phyloP scores from a whole-genome alignment of 1,284 basidiomycete species.

The Taiwanofungus camphoratus region DNA sequence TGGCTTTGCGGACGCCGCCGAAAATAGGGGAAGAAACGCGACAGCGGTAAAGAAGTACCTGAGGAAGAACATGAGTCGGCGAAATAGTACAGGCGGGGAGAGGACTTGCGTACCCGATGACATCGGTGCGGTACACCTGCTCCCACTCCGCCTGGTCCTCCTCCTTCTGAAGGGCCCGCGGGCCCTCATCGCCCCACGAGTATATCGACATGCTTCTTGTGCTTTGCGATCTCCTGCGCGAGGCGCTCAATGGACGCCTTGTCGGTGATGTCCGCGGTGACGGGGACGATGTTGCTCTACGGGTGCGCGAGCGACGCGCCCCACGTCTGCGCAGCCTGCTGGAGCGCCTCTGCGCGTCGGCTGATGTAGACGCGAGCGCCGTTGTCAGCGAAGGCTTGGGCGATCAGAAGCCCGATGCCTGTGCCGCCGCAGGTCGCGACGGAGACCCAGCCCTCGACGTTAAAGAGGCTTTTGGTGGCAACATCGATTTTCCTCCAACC shows the following conservation, averaged over 20 bases:
- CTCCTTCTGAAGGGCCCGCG: slow-evolving; percentile 24
- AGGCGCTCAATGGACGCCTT: slow-evolving; percentile 31
- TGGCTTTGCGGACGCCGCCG: slow-evolving; percentile 23
- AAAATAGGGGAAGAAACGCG: slow-evolving; percentile 36
- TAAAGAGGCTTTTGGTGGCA: slow-evolving; percentile 24
- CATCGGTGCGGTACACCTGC: slow-evolving; percentile 32
- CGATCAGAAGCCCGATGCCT: slow-evolving; percentile 37
- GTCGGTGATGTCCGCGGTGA: slow-evolving; percentile 29
- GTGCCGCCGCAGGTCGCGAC: slow-evolving; percentile 35
- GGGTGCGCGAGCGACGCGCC: slow-evolving; percentile 24
- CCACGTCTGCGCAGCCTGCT: slow-evolving; percentile 23
- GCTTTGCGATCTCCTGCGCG: slow-evolving; percentile 25
- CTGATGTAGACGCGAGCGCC: slow-evolving; percentile 36
- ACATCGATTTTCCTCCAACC: slow-evolving; percentile 19
- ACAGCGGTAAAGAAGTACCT: slow-evolving; percentile 32
- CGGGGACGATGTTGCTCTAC: slow-evolving; percentile 29
- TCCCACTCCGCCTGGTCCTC: slow-evolving; percentile 32
- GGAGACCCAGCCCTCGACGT: slow-evolving; percentile 29
- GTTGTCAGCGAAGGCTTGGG: slow-evolving; percentile 35
- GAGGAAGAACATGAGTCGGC: too few relatives aligned
- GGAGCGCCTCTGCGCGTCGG: slow-evolving; percentile 24
- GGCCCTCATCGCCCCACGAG: slow-evolving; percentile 31
- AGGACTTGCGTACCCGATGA: slow-evolving; percentile 29
- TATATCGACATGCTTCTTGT: slow-evolving; percentile 33
- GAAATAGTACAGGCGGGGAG: too few relatives aligned